Evolutionary conservation across 371 early-diverging fungal species (phyloP).

Genomic region (Mortierella sp.): DNA sequence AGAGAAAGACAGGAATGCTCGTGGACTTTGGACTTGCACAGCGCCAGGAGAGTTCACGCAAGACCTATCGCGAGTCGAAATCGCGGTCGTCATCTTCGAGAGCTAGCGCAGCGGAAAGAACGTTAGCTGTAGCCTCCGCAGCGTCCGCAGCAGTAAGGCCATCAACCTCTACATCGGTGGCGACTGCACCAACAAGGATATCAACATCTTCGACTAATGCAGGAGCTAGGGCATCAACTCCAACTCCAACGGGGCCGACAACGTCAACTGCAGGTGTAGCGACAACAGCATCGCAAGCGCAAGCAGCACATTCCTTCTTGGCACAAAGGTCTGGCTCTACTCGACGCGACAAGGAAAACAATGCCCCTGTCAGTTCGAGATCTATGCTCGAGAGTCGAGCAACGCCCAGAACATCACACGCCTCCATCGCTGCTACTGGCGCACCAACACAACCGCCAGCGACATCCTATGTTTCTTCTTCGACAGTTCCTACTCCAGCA

Average conservation of each 20-base stretch:
- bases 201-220: background rate
- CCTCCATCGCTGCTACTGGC: background rate
- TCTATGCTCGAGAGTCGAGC: slow-evolving; percentile 25
- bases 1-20: slow-evolving; percentile 82
- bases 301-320: background rate
- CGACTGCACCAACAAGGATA: background rate
- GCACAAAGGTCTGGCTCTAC: background rate
- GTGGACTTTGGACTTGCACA: slow-evolving; percentile 99
- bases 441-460: background rate
- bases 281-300: background rate
- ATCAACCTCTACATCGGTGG: background rate
- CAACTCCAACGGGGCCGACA: background rate
- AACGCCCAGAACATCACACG: slow-evolving; percentile 19
- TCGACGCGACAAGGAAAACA: slow-evolving; percentile 9
- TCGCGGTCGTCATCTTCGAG: background rate
- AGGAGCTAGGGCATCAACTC: background rate
- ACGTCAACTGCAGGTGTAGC: background rate
- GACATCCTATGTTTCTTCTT: background rate
- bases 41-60: slow-evolving; percentile 18
- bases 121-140: background rate
- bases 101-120: background rate
- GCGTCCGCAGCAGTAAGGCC: background rate
- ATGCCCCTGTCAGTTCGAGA: background rate
- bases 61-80: background rate
- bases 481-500: background rate